Base-by-base conservation (phyloP, 192 early-diverging fungal species). In the Coemansia sp. region DNA sequence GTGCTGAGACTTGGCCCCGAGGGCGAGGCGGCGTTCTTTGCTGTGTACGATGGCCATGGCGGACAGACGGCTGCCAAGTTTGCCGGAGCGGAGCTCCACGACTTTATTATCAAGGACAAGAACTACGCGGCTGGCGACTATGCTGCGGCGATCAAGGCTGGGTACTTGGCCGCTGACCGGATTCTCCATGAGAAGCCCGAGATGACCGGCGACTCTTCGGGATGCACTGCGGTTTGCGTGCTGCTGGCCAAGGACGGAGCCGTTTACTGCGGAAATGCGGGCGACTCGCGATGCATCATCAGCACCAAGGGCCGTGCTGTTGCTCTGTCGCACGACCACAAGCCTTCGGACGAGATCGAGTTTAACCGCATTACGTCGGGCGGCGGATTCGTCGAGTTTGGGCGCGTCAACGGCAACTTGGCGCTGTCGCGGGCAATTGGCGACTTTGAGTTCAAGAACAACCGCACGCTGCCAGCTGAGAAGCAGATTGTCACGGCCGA, bases 371-470 rank as follows among this genome's bases (percentile, higher is more conserved):
- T 99, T 70, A 80, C 79, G 43, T 85, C 85, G 4, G 96, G 92
- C 35, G 97, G 97, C 59, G 96, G 96, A 8, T 99, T 96, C 85
- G 95, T 99, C 25, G 96, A 99, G 76, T 97, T 92, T 86, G 95
- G 95, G 1, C 89, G 97, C 61, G 97, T 99, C 45, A 99, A 99
- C 81, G 97, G 97, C 88, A 97, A 96, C 75, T 84, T 99, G 39
- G 97, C 97, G 26, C 85, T 99, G 20, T 97, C 95, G 52, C 90
- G 97, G 45, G 97, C 97, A 1, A 85, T 99, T 64, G 97, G 97
- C 33, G 97, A 99, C 71, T 98, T 95, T 84, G 97, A 98, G 82
- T 99, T 99, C 83, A 99, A 99, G 85, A 86, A 90, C 74, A 94
- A 94, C 76, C 50, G 78, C 0, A 77, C 85, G 50, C 74, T 97